A percentile compares a stretch with the other conserved stretches of the same genome.
These are phyloP conservation scores for Xerocomellus amylosporus DNA, from an alignment of 768 basidiomycete species.

Conservation along the genomic window DNA sequence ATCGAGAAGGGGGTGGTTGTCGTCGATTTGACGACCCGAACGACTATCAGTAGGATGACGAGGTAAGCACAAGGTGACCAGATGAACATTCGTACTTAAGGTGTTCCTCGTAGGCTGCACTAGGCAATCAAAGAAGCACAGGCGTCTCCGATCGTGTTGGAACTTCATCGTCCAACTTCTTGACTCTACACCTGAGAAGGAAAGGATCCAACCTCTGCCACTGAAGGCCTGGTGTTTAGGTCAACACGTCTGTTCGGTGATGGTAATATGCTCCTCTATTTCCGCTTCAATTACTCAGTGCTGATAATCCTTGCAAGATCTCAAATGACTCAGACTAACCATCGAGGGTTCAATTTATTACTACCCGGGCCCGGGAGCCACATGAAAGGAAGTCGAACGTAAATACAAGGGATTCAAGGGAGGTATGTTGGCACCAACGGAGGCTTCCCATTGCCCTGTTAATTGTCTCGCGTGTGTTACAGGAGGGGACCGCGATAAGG, in stretches of 20 bases:
- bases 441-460: background rate
- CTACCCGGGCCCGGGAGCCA: background rate
- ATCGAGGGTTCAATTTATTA: constrained; percentile 22
- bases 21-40: constrained; percentile 4
- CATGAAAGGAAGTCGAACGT: constrained; percentile 9
- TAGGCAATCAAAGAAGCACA: background rate
- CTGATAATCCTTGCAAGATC: constrained; percentile 15
- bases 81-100: background rate
- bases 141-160: constrained; percentile 17
- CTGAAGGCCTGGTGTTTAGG: constrained; percentile 31
- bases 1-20: background rate
- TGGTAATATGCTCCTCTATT: constrained; percentile 10
- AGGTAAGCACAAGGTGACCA: constrained; percentile 17
- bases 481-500: constrained; percentile 16
- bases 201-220: constrained; percentile 13
- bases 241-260: constrained; percentile 7
- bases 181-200: constrained; percentile 15
- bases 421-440: constrained; percentile 18
- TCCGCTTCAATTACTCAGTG: background rate
- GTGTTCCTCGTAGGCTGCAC: constrained; percentile 3
- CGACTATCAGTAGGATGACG: constrained; percentile 17
- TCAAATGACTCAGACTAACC: constrained; percentile 11
- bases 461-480: background rate
- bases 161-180: constrained; percentile 30
- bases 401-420: constrained; percentile 21